Percentiles rank a stretch among this genome's conserved stretches.
These are phyloP conservation scores for Populus euphratica DNA, from an alignment of 345 rosid genomes.

Conservation along the genomic window DNA sequence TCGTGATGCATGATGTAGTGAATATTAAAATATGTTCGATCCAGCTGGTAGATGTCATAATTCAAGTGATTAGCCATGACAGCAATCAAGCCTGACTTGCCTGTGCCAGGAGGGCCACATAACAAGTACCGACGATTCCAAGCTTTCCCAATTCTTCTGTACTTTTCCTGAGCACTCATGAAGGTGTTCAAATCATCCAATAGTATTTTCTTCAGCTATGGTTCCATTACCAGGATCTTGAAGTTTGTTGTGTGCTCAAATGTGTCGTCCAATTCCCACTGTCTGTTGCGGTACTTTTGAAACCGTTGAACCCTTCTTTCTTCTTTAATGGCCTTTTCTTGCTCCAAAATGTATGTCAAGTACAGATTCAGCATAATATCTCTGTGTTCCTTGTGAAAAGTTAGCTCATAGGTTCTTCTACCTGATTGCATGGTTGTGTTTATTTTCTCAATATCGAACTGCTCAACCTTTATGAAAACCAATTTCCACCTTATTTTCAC, in stretches of 20 bases:
- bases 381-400: not conserved
- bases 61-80: not conserved
- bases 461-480: not conserved
- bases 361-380: not conserved
- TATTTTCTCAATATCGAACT: not conserved
- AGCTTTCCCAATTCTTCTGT: not conserved
- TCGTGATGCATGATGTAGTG: not conserved
- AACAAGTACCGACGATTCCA: not conserved
- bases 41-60: not conserved
- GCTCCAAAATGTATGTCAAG: not conserved
- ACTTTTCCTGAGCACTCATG: not conserved
- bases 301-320: not conserved
- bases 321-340: not conserved
- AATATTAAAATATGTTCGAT: not conserved
- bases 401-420: not conserved
- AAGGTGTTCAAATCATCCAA: not conserved
- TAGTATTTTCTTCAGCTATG: not conserved
- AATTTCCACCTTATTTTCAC: not conserved
- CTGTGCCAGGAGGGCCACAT: not conserved
- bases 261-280: not conserved
- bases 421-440: not conserved
- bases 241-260: not conserved
- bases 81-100: not conserved
- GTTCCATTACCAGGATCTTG: not conserved
- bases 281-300: no score